A percentile compares a stretch with the other conserved stretches of the same genome.
These are phyloP conservation scores for Fraxinus angustifolia DNA, from an alignment of 305 asterid genomes.

Conservation along the genomic window DNA sequence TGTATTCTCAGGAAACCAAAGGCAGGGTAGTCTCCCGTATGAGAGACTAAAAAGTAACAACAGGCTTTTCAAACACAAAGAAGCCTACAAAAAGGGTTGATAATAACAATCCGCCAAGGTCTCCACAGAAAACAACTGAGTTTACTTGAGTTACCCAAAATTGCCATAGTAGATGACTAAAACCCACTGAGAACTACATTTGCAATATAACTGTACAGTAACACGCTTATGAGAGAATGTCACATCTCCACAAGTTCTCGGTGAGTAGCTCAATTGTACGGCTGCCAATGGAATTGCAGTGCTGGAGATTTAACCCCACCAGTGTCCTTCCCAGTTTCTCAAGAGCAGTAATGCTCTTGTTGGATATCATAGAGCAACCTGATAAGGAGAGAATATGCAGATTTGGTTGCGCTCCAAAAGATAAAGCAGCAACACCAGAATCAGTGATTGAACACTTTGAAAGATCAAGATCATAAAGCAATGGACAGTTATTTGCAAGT, in stretches of 20 bases:
- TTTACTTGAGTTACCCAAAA: conserved; percentile 29
- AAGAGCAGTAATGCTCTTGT: conserved; percentile 55
- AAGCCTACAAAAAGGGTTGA: conserved; percentile 42
- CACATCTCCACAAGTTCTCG: conserved; percentile 75
- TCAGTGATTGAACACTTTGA: conserved; percentile 71
- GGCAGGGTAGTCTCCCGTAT: conserved; percentile 39
- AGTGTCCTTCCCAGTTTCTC: conserved; percentile 57
- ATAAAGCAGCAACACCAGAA: conserved; percentile 54
- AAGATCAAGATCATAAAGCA: conserved; percentile 72
- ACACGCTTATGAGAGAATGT: conserved; percentile 56
- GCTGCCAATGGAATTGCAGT: conserved; percentile 63
- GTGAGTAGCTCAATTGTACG: conserved; percentile 49
- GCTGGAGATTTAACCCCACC: conserved; percentile 68
- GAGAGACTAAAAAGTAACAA: conserved; percentile 36
- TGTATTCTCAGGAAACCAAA: conserved; percentile 49
- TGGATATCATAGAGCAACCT: conserved; percentile 69
- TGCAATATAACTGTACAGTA: neutral
- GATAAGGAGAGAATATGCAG: conserved; percentile 72
- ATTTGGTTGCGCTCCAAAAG: conserved; percentile 48
- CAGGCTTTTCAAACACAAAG: conserved; percentile 39
- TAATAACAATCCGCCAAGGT: conserved; percentile 45
- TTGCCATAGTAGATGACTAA: neutral
- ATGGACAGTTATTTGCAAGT: conserved; percentile 51
- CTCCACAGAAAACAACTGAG: conserved; percentile 56
- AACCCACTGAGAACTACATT: conserved; percentile 6